A percentile compares a stretch with the other conserved stretches of the same genome.
Evolutionary conservation across 441 rosid genomes (phyloP).

Genomic region (Croton setiger): DNA sequence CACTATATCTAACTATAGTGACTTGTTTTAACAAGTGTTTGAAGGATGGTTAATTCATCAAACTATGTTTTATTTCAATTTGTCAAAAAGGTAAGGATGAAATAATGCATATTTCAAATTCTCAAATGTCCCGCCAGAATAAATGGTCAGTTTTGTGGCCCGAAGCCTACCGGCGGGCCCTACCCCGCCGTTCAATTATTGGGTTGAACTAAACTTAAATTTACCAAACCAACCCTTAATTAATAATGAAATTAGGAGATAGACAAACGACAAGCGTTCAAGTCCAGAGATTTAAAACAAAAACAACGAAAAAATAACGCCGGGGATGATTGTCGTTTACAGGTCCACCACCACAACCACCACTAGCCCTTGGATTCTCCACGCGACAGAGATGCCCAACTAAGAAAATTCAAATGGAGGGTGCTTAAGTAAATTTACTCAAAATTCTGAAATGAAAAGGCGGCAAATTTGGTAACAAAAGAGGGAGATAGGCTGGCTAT

Average conservation of each 20-base stretch:
- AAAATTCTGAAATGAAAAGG: constrained; percentile 19
- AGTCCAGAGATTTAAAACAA: neutral
- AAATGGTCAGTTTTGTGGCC: neutral
- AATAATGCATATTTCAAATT: neutral
- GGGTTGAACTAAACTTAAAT: neutral
- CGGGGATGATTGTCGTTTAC: neutral
- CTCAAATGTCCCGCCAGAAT: neutral
- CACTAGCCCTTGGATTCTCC: neutral
- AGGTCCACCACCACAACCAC: neutral
- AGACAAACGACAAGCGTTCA: neutral
- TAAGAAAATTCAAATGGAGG: constrained; percentile 18
- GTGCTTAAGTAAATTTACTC: neutral
- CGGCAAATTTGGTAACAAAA: constrained; percentile 23
- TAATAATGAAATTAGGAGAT: neutral
- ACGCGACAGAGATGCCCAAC: neutral
- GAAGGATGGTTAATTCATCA: no score
- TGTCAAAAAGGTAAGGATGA: no score
- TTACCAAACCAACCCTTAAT: neutral
- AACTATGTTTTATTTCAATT: no score
- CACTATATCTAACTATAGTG: no score
- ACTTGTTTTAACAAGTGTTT: no score
- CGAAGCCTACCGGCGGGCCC: no score
- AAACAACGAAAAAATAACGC: neutral
- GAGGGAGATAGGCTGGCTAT: constrained; percentile 2
- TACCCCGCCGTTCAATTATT: neutral